Percentiles rank a stretch among this genome's conserved stretches.
Evolutionary conservation across 345 rosid genomes (phyloP).

Genomic region (Linum trigynum): DNA sequence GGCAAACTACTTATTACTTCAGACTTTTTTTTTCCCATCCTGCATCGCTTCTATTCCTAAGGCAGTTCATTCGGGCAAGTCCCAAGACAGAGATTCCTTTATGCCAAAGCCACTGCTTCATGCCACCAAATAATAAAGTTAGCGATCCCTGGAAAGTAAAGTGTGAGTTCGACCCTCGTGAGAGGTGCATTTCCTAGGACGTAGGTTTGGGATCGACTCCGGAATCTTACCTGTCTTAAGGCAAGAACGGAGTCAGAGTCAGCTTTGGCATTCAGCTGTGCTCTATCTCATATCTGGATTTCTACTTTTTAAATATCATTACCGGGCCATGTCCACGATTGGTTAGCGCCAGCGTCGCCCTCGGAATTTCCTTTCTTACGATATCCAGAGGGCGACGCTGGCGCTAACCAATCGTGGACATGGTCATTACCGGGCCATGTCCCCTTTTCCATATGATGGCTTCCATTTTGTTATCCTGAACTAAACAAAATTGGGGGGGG

Average conservation of each 20-base stretch:
- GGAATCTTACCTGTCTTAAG: not conserved
- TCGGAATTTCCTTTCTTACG: not conserved
- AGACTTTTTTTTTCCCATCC: not conserved
- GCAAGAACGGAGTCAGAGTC: not conserved
- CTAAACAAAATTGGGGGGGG: too few species aligned
- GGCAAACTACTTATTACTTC: not conserved
- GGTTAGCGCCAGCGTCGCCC: not conserved
- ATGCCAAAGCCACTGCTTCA: too few species aligned
- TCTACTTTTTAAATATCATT: not conserved
- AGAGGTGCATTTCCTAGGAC: not conserved
- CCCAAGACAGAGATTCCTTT: too few species aligned
- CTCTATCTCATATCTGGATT: not conserved
- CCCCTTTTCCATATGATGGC: too few species aligned
- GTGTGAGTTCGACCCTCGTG: not conserved
- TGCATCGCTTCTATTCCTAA: not conserved
- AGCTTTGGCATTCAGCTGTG: not conserved
- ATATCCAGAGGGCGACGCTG: not conserved
- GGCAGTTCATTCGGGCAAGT: not conserved
- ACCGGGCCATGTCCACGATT: not conserved
- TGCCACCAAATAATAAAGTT: too few species aligned
- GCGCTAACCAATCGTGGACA: too few species aligned
- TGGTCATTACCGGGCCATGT: too few species aligned
- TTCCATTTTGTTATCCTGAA: too few species aligned
- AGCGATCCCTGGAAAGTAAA: not conserved
- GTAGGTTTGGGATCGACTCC: not conserved